phyloP scores from a whole-genome alignment of 2,329 filamentous ascomycete species.

The Neophaeococcomyces aloes region DNA sequence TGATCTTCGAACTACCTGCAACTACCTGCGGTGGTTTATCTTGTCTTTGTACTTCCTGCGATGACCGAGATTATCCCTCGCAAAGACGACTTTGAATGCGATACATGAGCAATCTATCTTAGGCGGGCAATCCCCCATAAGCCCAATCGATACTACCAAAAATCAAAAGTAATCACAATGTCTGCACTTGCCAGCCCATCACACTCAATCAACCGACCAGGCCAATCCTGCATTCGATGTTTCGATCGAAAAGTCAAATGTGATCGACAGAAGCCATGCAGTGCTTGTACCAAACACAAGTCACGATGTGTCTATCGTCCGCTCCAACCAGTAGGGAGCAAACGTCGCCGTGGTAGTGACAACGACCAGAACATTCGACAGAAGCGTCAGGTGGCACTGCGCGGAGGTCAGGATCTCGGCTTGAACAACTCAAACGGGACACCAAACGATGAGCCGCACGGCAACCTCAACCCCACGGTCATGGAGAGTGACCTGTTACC shows the following conservation, averaged over 20 bases:
- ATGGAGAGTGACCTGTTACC: slow-evolving; percentile 8
- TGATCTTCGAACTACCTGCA: too few relatives aligned
- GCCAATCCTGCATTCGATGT: slow-evolving; percentile 28
- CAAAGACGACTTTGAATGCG: too few relatives aligned
- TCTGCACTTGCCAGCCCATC: not conserved
- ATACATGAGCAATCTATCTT: too few relatives aligned
- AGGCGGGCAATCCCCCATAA: too few relatives aligned
- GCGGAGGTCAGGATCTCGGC: slow-evolving; percentile 17
- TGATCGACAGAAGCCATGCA: slow-evolving; percentile 33
- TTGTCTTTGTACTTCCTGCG: too few relatives aligned
- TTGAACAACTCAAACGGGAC: slow-evolving; percentile 9
- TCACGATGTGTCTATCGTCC: slow-evolving; percentile 27
- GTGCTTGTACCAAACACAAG: slow-evolving; percentile 33
- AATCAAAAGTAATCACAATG: too few relatives aligned
- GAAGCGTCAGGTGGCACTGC: slow-evolving; percentile 14
- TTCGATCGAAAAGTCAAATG: slow-evolving; percentile 36
- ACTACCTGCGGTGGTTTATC: too few relatives aligned
- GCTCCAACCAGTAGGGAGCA: slow-evolving; percentile 13
- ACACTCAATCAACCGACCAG: not conserved
- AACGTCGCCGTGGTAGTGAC: slow-evolving; percentile 14
- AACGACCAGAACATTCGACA: slow-evolving; percentile 8
- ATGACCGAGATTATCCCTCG: too few relatives aligned
- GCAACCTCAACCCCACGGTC: slow-evolving; percentile 1
- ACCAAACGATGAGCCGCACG: slow-evolving; percentile 8
- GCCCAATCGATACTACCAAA: too few relatives aligned